Percentiles rank a stretch among this genome's conserved stretches.
phyloP scores from a whole-genome alignment of 176 grass and related monocot genomes.

The Dendrocalamus sinicus region DNA sequence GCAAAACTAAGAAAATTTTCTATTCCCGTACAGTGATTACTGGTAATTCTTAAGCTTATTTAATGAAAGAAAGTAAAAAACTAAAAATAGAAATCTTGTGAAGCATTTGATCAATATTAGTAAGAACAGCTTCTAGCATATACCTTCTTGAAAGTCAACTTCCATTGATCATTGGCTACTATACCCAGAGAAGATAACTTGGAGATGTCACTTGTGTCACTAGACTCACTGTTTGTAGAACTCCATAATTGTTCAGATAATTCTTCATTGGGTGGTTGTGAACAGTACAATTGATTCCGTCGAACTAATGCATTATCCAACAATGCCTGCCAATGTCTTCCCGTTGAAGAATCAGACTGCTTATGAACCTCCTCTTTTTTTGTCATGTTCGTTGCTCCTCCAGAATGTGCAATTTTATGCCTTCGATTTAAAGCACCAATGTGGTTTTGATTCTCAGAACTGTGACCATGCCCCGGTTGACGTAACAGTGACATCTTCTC shows the following conservation, averaged over 20 bases:
- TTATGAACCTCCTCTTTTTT: slow-evolving; percentile 26
- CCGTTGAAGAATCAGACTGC: slow-evolving; percentile 10
- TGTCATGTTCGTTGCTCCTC: neutral
- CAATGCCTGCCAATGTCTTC: slow-evolving; percentile 37
- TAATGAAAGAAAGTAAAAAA: neutral
- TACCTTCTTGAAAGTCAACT: slow-evolving; percentile 54
- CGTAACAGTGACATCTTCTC: slow-evolving; percentile 43
- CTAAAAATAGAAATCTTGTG: neutral
- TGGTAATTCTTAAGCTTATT: neutral
- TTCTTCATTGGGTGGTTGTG: slow-evolving; percentile 29
- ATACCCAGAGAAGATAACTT: slow-evolving; percentile 45
- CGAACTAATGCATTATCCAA: slow-evolving; percentile 51
- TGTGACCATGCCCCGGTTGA: neutral
- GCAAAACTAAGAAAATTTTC: neutral
- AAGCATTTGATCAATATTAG: neutral
- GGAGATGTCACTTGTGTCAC: slow-evolving; percentile 47
- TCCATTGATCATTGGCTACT: slow-evolving; percentile 38
- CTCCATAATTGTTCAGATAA: slow-evolving; percentile 38
- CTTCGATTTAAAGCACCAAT: slow-evolving; percentile 26
- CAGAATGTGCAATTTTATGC: slow-evolving; percentile 17
- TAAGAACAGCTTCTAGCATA: neutral
- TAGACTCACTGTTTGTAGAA: slow-evolving; percentile 45
- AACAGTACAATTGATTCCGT: slow-evolving; percentile 20
- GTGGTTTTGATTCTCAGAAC: slow-evolving; percentile 10
- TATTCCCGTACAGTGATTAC: neutral